Percentiles rank a stretch among this genome's conserved stretches.
phyloP scores from a whole-genome alignment of 495 filamentous ascomycete genomes.

The Hapsidospora chrysogenum region DNA sequence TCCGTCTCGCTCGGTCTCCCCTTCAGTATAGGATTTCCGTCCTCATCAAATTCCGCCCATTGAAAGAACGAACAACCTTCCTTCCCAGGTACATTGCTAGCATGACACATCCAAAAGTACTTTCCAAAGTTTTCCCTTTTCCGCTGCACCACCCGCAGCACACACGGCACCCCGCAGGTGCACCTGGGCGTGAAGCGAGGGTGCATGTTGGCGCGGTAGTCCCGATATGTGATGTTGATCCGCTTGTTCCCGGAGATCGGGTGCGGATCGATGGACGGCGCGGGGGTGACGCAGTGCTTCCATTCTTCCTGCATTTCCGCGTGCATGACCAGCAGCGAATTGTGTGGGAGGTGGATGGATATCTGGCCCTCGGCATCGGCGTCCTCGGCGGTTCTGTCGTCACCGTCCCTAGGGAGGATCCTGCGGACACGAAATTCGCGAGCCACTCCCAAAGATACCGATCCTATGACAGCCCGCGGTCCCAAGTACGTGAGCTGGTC shows the following conservation, averaged over 20 bases:
- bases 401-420: slow-evolving; percentile 42
- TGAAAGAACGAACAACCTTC: slow-evolving; percentile 68
- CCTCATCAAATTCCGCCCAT: slow-evolving; percentile 81
- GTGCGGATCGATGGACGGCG: slow-evolving; percentile 62
- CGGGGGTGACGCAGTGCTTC: slow-evolving; percentile 65
- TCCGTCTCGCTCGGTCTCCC: too few relatives aligned
- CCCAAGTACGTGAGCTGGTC: slow-evolving; percentile 91
- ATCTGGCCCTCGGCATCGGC: slow-evolving; percentile 65
- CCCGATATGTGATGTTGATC: slow-evolving; percentile 89
- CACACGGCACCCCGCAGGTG: slow-evolving; percentile 49
- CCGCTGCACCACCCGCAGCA: slow-evolving; percentile 64
- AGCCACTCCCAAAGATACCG: slow-evolving; percentile 73
- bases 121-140: slow-evolving; percentile 56
- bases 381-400: slow-evolving; percentile 15
- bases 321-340: slow-evolving; percentile 86
- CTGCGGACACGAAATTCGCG: slow-evolving; percentile 79
- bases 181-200: slow-evolving; percentile 49
- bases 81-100: slow-evolving; percentile 56
- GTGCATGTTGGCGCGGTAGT: slow-evolving; percentile 60
- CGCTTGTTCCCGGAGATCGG: slow-evolving; percentile 60
- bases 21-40: slow-evolving; percentile 62
- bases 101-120: slow-evolving; percentile 94
- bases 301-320: slow-evolving; percentile 75
- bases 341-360: slow-evolving; percentile 82
- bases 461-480: slow-evolving; percentile 74